Evolutionary conservation across 768 basidiomycete genomes (phyloP).

Genomic region (Wakefieldia striispora): DNA sequence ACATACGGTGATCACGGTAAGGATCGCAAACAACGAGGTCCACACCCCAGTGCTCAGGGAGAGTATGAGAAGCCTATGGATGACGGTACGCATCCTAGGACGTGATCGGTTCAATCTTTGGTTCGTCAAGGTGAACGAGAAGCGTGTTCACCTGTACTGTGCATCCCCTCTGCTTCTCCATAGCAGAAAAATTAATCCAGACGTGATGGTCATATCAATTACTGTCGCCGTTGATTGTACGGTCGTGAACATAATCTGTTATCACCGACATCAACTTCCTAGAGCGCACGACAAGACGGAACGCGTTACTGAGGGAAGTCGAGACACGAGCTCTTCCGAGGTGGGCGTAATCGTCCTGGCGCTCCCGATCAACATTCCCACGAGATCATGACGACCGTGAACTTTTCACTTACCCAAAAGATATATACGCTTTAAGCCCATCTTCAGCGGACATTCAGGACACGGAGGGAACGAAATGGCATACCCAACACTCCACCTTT

Average conservation of each 20-base stretch:
- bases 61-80: conserved; percentile 13
- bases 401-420: conserved; percentile 8
- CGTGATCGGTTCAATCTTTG: not conserved
- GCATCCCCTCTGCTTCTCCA: conserved; percentile 18
- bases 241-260: conserved; percentile 5
- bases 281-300: not conserved
- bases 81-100: conserved; percentile 17
- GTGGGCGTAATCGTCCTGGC: conserved; percentile 15
- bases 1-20: conserved; percentile 14
- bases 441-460: conserved; percentile 1
- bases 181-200: conserved; percentile 7
- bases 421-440: conserved; percentile 6
- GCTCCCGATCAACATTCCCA: not conserved
- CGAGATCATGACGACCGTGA: no score
- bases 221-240: conserved; percentile 7
- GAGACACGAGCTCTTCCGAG: conserved; percentile 7
- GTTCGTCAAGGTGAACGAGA: not conserved
- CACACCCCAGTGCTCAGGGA: conserved; percentile 16
- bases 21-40: conserved; percentile 16
- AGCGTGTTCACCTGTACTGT: conserved; percentile 5
- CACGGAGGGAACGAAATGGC: not conserved
- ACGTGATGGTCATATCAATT: conserved; percentile 17
- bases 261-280: not conserved
- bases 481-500: conserved; percentile 12
- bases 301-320: conserved; percentile 5